A percentile compares a stretch with the other conserved stretches of the same genome.
Conservation (phyloP, 352 stramenopile genomes). For the Aphanomyces cochlioides region DNA sequence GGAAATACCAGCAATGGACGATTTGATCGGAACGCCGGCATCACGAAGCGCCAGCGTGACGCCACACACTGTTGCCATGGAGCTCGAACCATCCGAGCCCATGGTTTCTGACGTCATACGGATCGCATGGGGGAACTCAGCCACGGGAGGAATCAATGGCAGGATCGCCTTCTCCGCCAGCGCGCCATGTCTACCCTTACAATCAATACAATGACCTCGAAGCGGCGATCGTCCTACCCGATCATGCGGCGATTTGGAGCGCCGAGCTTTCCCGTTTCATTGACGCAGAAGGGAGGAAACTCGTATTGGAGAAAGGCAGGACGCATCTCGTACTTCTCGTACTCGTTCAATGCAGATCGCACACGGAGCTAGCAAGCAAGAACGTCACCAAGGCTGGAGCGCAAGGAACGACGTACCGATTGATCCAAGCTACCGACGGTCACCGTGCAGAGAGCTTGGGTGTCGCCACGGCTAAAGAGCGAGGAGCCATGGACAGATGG, state of each 20-base stretch:
- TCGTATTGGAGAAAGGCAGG: conserved; percentile 97
- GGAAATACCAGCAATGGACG: conserved; percentile 93
- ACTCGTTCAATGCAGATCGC: conserved; percentile 52
- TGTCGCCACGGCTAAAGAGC: conserved; percentile 85
- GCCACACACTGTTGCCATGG: conserved; percentile 96
- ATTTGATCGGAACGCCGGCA: conserved; percentile 93
- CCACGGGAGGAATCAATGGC: conserved; percentile 86
- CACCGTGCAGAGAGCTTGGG: conserved; percentile 86
- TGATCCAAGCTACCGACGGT: conserved; percentile 80
- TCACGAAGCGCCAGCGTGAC: conserved; percentile 96
- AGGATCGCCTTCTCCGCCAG: conserved; percentile 95
- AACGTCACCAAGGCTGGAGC: background rate
- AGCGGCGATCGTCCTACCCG: conserved; percentile 36
- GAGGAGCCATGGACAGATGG: conserved; percentile 87
- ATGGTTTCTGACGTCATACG: conserved; percentile 96
- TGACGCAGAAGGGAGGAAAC: conserved; percentile 97
- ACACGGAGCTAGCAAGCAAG: conserved; percentile 43
- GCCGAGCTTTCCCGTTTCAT: conserved; percentile 87
- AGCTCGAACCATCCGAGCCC: conserved; percentile 91
- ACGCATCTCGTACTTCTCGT: conserved; percentile 50
- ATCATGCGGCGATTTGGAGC: conserved; percentile 92
- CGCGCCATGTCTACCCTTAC: conserved; percentile 81
- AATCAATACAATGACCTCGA: too few species aligned
- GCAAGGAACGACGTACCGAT: conserved; percentile 32
- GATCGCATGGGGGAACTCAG: conserved; percentile 95